Conservation (phyloP, 331 rosid species). For the Rosa hybrid region DNA sequence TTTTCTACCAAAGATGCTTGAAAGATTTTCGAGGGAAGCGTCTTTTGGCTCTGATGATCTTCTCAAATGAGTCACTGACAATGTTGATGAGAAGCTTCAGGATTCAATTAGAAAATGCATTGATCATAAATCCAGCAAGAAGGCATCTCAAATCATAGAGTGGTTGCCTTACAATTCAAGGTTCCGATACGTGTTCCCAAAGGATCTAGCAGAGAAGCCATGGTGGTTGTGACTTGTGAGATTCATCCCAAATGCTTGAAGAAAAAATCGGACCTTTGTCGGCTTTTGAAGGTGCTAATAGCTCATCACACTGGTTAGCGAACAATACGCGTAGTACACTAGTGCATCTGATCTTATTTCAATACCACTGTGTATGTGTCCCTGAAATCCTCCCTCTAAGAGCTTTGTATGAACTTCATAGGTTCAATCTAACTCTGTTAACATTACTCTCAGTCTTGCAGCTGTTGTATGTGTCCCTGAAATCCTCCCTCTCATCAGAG, state of each 20-base stretch:
- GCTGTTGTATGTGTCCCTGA: neutral
- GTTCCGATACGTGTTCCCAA: slow-evolving; percentile 71
- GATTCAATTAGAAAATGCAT: slow-evolving; percentile 75
- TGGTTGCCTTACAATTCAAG: slow-evolving; percentile 86
- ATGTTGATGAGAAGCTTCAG: slow-evolving; percentile 68
- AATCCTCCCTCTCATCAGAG: neutral
- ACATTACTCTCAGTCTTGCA: neutral
- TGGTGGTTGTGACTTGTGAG: slow-evolving; percentile 60
- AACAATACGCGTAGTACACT: neutral
- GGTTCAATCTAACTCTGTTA: neutral
- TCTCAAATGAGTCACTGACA: slow-evolving; percentile 66
- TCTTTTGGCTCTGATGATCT: slow-evolving; percentile 60
- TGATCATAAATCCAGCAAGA: slow-evolving; percentile 55
- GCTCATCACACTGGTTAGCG: neutral
- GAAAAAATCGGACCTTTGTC: neutral
- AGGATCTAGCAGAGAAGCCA: slow-evolving; percentile 66
- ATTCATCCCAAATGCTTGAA: slow-evolving; percentile 14
- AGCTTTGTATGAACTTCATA: neutral
- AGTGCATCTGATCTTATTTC: neutral
- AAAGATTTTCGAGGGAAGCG: slow-evolving; percentile 72
- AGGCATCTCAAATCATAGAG: slow-evolving; percentile 71
- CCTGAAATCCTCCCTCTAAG: neutral
- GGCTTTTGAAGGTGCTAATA: slow-evolving; percentile 11
- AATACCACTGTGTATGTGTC: neutral
- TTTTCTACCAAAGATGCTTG: slow-evolving; percentile 76